Evolutionary conservation across 179 eudicot species (phyloP).

Genomic region (Corrigiola litoralis): DNA sequence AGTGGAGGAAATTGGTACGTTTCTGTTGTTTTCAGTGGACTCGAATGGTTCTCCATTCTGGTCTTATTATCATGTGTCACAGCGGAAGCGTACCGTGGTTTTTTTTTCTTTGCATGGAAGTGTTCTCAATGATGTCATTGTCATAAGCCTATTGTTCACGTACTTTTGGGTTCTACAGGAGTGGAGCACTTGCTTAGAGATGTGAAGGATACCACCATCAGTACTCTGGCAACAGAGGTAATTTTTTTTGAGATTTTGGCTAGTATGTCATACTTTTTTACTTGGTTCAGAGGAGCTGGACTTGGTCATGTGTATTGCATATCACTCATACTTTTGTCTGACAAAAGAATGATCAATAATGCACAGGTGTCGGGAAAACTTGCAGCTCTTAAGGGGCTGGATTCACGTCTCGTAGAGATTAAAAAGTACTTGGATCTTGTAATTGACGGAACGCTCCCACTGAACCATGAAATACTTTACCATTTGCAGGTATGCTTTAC

Average conservation of each 20-base stretch:
- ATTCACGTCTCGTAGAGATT: conserved; percentile 77
- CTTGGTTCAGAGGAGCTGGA: too few species aligned
- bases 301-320: neutral
- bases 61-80: neutral
- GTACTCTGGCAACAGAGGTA: conserved; percentile 96
- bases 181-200: conserved; percentile 97
- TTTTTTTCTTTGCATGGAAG: neutral
- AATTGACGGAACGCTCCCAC: conserved; percentile 67
- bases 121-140: neutral
- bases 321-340: neutral
- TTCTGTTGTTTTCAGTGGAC: neutral
- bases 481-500: conserved; percentile 67
- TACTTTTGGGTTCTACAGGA: conserved; percentile 49
- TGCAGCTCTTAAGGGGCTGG: conserved; percentile 87
- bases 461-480: conserved; percentile 87
- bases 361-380: conserved; percentile 87
- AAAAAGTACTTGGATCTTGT: conserved; percentile 79
- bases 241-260: neutral
- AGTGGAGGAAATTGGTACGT: conserved; percentile 91
- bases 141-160: too few species aligned
- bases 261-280: neutral
- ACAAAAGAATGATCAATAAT: neutral
- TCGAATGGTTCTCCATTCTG: neutral
- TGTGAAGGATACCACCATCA: conserved; percentile 91
- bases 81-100: neutral